Conservation (phyloP, 2,329 filamentous ascomycete genomes). For the Colletotrichum cuscutae region DNA sequence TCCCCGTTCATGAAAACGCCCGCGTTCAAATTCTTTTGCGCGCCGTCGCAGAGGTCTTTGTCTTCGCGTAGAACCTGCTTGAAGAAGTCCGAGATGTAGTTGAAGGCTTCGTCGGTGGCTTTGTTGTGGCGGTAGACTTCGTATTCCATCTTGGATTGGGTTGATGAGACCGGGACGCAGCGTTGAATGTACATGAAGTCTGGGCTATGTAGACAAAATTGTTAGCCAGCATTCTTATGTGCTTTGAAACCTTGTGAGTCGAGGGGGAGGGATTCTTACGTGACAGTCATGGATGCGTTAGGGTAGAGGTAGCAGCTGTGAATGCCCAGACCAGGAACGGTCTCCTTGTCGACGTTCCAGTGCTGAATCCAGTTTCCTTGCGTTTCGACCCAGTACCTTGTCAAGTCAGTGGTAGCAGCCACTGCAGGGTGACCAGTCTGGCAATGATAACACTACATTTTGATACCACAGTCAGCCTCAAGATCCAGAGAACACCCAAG, state of each 20-base stretch:
- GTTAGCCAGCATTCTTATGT: too few relatives aligned
- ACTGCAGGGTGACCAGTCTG: constrained; percentile 58
- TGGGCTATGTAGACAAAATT: constrained; percentile 40
- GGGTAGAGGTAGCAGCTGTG: constrained; percentile 53
- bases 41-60: constrained; percentile 59
- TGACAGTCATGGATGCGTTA: constrained; percentile 51
- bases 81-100: constrained; percentile 57
- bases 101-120: constrained; percentile 57
- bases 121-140: constrained; percentile 62
- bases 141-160: constrained; percentile 56
- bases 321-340: constrained; percentile 40
- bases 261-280: constrained; percentile 42
- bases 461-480: not conserved
- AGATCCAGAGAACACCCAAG: too few relatives aligned
- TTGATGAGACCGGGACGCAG: constrained; percentile 56
- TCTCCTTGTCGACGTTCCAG: constrained; percentile 48
- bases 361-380: constrained; percentile 47
- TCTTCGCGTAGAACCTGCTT: constrained; percentile 63
- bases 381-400: constrained; percentile 52
- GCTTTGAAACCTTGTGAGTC: too few relatives aligned
- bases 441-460: constrained; percentile 54
- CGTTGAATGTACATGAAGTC: constrained; percentile 63
- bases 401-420: constrained; percentile 53
- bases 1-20: constrained; percentile 63
- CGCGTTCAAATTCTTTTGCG: constrained; percentile 60